phyloP scores from a whole-genome alignment of 768 basidiomycete genomes.

The Lentinus brumalis region DNA sequence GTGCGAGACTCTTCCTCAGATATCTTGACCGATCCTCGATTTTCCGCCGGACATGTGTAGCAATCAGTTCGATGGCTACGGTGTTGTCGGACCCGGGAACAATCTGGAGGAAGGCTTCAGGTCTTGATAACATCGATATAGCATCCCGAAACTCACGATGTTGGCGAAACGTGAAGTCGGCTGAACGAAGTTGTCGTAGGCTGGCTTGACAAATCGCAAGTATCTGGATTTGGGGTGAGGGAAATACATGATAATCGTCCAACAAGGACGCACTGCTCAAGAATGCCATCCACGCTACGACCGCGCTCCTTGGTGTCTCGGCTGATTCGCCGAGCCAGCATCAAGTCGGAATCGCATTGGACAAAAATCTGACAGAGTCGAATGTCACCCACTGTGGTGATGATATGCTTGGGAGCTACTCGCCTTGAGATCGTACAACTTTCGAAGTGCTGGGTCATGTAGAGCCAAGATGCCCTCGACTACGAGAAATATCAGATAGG shows the following conservation, averaged over 20 bases:
- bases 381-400: background rate
- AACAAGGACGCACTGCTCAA: constrained; percentile 69
- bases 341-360: constrained; percentile 93
- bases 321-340: constrained; percentile 91
- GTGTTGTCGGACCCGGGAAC: constrained; percentile 92
- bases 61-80: constrained; percentile 91
- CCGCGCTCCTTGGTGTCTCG: constrained; percentile 90
- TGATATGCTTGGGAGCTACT: constrained; percentile 1
- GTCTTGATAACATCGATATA: too few relatives aligned
- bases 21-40: constrained; percentile 75
- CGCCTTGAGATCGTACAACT: constrained; percentile 91
- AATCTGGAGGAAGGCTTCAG: constrained; percentile 54
- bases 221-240: constrained; percentile 51
- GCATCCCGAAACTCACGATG: constrained; percentile 53
- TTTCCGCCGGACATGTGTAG: constrained; percentile 85
- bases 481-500: constrained; percentile 27
- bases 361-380: constrained; percentile 66
- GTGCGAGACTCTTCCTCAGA: constrained; percentile 75
- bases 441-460: constrained; percentile 74
- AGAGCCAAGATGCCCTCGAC: constrained; percentile 93
- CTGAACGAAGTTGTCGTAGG: constrained; percentile 91
- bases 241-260: background rate
- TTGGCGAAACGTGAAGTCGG: constrained; percentile 89
- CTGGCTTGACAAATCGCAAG: constrained; percentile 91
- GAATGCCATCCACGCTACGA: constrained; percentile 79